phyloP scores from a whole-genome alignment of 2,329 filamentous ascomycete species.

The Sarocladium brachiariae region DNA sequence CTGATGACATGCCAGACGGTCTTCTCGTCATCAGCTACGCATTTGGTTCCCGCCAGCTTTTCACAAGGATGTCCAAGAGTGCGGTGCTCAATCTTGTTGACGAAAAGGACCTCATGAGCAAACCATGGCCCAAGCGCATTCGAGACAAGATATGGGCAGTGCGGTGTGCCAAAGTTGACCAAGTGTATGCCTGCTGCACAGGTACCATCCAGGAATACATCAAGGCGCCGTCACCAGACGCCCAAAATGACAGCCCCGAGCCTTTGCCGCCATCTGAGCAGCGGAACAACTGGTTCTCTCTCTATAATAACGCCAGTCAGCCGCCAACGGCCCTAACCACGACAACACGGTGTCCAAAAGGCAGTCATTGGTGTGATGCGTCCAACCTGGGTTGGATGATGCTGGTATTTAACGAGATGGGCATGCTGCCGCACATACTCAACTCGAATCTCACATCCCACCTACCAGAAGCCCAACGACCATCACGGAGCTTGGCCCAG shows the following conservation, averaged over 20 bases:
- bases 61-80: constrained; percentile 42
- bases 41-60: constrained; percentile 42
- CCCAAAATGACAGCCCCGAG: constrained; percentile 15
- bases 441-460: constrained; percentile 11
- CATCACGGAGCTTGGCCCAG: constrained; percentile 35
- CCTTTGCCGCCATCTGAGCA: constrained; percentile 16
- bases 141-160: constrained; percentile 43
- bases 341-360: constrained; percentile 40
- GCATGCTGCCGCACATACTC: constrained; percentile 33
- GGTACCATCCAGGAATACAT: constrained; percentile 40
- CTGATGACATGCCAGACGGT: constrained; percentile 42
- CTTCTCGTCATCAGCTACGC: constrained; percentile 46
- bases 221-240: constrained; percentile 17
- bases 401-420: constrained; percentile 42
- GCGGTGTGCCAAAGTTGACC: constrained; percentile 41
- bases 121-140: constrained; percentile 40
- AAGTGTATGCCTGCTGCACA: constrained; percentile 40
- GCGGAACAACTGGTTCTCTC: constrained; percentile 13
- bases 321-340: constrained; percentile 26
- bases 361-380: constrained; percentile 44
- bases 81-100: constrained; percentile 39
- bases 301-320: constrained; percentile 12
- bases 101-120: constrained; percentile 34
- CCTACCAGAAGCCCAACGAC: constrained; percentile 16
- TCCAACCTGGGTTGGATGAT: constrained; percentile 48